Percentiles rank a stretch among this genome's conserved stretches.
Evolutionary conservation across 371 early-diverging fungal genomes (phyloP).

Genomic region (Mucor racemosus): DNA sequence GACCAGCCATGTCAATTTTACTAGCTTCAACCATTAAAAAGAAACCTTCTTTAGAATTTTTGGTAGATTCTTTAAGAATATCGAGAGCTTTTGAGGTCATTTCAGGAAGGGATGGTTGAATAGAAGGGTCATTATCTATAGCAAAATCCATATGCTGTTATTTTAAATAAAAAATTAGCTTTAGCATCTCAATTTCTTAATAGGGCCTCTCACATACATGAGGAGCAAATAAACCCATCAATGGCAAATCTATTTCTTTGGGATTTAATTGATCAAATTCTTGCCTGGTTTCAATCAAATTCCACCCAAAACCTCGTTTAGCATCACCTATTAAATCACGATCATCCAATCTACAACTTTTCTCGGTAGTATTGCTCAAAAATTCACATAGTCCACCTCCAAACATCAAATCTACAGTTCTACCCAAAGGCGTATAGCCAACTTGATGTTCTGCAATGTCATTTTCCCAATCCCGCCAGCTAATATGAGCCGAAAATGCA

Average conservation of each 20-base stretch:
- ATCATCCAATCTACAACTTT: constrained; percentile 75
- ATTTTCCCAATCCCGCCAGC: constrained; percentile 75
- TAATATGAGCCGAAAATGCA: constrained; percentile 83
- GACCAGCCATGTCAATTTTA: constrained; percentile 86
- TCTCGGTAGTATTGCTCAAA: constrained; percentile 58
- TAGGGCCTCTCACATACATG: constrained; percentile 24
- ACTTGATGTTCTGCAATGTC: constrained; percentile 91
- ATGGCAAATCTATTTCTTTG: constrained; percentile 61
- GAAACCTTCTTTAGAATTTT: constrained; percentile 65
- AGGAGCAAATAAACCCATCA: constrained; percentile 72
- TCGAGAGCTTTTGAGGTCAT: constrained; percentile 75
- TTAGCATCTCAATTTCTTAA: background rate
- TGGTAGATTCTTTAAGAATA: constrained; percentile 50
- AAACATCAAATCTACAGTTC: constrained; percentile 88
- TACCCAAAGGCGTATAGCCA: constrained; percentile 81
- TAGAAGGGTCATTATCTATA: constrained; percentile 71
- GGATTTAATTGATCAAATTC: constrained; percentile 64
- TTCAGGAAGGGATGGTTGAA: constrained; percentile 74
- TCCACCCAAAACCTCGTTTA: constrained; percentile 60
- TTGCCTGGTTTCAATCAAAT: constrained; percentile 39
- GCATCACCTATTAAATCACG: constrained; percentile 66
- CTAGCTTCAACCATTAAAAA: constrained; percentile 96
- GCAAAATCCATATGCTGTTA: constrained; percentile 77
- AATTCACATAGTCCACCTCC: constrained; percentile 93
- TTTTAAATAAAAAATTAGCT: background rate